A percentile compares a stretch with the other conserved stretches of the same genome.
Evolutionary conservation across 2,329 filamentous ascomycete species (phyloP).

Genomic region (Sphaceloma murrayae): DNA sequence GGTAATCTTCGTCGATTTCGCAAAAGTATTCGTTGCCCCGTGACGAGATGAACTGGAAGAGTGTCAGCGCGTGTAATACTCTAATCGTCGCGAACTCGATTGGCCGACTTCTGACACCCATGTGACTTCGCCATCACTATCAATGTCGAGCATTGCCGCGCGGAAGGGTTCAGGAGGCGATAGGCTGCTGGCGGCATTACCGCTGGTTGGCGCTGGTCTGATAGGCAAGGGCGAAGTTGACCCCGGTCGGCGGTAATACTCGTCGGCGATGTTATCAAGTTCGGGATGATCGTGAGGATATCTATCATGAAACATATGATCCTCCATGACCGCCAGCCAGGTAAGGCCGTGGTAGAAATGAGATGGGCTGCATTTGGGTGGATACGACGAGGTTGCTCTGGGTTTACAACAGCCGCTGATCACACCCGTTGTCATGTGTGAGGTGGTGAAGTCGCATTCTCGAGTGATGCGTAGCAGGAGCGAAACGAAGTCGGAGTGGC

Average conservation of each 20-base stretch:
- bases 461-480: slow-evolving; percentile 1
- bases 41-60: slow-evolving; percentile 81
- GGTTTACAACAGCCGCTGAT: not conserved
- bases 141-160: slow-evolving; percentile 11
- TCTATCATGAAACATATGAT: slow-evolving; percentile 1
- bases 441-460: not conserved
- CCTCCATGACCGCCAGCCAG: too few species aligned
- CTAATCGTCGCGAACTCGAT: slow-evolving; percentile 5
- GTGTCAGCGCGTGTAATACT: not conserved
- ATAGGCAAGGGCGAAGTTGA: slow-evolving; percentile 6
- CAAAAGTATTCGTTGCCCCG: slow-evolving; percentile 98
- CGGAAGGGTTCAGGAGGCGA: slow-evolving; percentile 3
- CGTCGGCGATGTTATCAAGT: slow-evolving; percentile 12
- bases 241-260: slow-evolving; percentile 2
- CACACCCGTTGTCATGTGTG: not conserved
- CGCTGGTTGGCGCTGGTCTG: slow-evolving; percentile 1
- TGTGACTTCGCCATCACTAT: slow-evolving; percentile 9
- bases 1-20: slow-evolving; percentile 98
- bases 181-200: slow-evolving; percentile 14
- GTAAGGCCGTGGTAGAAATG: too few species aligned
- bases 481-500: not conserved
- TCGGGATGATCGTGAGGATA: slow-evolving; percentile 10
- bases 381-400: slow-evolving; percentile 2
- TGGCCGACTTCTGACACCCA: slow-evolving; percentile 15
- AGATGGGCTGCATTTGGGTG: slow-evolving; percentile 3